Evolutionary conservation across 306 rosid genomes (phyloP).

Genomic region (Lablab purpureus): DNA sequence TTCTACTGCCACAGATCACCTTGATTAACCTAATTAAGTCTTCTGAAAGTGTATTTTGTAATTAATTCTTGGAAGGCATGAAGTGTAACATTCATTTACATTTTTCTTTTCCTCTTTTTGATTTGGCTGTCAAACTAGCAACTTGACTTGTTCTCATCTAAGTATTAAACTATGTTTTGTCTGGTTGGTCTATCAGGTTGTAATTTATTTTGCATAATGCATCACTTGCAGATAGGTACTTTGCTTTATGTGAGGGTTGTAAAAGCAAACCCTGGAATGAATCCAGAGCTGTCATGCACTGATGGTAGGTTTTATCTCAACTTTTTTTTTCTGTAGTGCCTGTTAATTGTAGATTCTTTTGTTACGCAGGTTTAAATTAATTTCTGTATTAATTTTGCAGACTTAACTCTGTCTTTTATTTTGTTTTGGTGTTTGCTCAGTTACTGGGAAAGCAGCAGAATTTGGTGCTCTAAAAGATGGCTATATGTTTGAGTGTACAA

Average conservation of each 20-base stretch:
- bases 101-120: background rate
- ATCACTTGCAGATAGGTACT: conserved; percentile 71
- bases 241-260: conserved; percentile 80
- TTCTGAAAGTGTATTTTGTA: background rate
- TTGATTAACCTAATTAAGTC: conserved; percentile 7
- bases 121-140: conserved; percentile 22
- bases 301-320: conserved; percentile 66
- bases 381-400: background rate
- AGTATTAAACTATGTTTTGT: conserved; percentile 2
- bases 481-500: conserved; percentile 82
- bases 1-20: conserved; percentile 6
- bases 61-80: background rate
- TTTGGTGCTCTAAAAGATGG: conserved; percentile 87
- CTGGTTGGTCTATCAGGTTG: conserved; percentile 12
- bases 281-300: conserved; percentile 90
- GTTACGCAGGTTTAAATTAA: conserved; percentile 2
- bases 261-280: conserved; percentile 86
- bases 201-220: conserved; percentile 41
- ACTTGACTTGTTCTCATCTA: conserved; percentile 12
- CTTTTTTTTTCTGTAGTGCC: background rate
- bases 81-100: background rate
- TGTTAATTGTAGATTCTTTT: conserved; percentile 1
- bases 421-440: conserved; percentile 52
- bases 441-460: conserved; percentile 82
- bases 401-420: conserved; percentile 1